phyloP scores from a whole-genome alignment of 2,329 filamentous ascomycete genomes.

The Ceratocystis huliohia region DNA sequence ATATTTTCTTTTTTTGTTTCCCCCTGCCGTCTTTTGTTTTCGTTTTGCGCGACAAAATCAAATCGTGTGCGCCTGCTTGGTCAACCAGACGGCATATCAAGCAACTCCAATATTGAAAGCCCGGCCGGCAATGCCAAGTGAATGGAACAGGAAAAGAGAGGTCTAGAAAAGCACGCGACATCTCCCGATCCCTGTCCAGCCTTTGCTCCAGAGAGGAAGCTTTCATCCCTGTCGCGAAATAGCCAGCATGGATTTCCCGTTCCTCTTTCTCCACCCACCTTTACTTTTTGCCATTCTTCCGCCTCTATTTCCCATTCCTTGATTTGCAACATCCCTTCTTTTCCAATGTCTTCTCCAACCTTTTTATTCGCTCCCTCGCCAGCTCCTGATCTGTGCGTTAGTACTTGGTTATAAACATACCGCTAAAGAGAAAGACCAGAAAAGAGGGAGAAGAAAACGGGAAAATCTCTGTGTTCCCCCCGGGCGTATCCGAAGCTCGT shows the following conservation, averaged over 20 bases:
- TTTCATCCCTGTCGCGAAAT: neutral
- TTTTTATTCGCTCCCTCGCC: neutral
- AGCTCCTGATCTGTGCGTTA: neutral
- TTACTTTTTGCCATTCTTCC: no score
- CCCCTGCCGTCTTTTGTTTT: neutral
- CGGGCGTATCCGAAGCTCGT: neutral
- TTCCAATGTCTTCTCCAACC: neutral
- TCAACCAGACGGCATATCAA: no score
- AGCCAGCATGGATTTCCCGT: neutral
- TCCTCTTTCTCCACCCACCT: neutral
- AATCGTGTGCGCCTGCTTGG: no score
- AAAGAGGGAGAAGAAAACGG: neutral
- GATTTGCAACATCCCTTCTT: constrained; percentile 3
- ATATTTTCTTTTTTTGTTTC: no score
- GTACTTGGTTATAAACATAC: neutral
- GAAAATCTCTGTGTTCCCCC: neutral
- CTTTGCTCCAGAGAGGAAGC: neutral
- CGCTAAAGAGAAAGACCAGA: neutral
- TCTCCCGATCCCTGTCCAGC: constrained; percentile 13
- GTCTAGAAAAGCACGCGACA: constrained; percentile 9
- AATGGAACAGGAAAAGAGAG: neutral
- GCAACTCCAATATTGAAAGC: no score
- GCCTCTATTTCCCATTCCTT: neutral
- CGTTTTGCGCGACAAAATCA: neutral
- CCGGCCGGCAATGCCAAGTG: neutral